Evolutionary conservation across 1,284 basidiomycete species (phyloP).

Genomic region (Cryptococcus sp.): DNA sequence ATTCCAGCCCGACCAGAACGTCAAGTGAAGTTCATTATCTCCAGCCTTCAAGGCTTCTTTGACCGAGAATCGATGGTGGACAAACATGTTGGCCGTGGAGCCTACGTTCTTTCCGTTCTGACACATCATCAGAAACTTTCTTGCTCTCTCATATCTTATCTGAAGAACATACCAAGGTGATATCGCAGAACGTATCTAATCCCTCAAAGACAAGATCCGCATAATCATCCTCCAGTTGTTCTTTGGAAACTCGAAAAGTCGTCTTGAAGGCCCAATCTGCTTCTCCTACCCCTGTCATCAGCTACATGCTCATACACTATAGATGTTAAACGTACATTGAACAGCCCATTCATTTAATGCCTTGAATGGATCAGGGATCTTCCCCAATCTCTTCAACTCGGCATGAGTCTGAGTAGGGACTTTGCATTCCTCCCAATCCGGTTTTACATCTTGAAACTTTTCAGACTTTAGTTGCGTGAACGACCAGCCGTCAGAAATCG

Average conservation of each 20-base stretch:
- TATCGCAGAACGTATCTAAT: slow-evolving; percentile 74
- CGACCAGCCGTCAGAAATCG: slow-evolving; percentile 15
- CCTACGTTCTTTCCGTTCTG: slow-evolving; percentile 68
- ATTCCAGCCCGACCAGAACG: slow-evolving; percentile 70
- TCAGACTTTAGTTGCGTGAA: slow-evolving; percentile 25
- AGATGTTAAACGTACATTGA: slow-evolving; percentile 58
- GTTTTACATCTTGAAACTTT: slow-evolving; percentile 13
- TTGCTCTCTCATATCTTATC: too few species aligned
- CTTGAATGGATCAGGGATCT: slow-evolving; percentile 72
- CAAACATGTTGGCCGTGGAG: slow-evolving; percentile 67
- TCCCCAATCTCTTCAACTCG: slow-evolving; percentile 65
- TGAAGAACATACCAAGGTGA: slow-evolving; percentile 57
- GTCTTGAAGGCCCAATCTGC: slow-evolving; percentile 78
- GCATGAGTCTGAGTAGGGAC: slow-evolving; percentile 79
- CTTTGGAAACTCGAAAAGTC: slow-evolving; percentile 55
- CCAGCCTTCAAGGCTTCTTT: slow-evolving; percentile 57
- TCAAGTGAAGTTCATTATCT: slow-evolving; percentile 63
- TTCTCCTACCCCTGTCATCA: slow-evolving; percentile 72
- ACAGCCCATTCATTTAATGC: slow-evolving; percentile 79
- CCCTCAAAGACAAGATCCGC: slow-evolving; percentile 79
- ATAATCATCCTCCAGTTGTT: slow-evolving; percentile 48
- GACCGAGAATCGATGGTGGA: slow-evolving; percentile 60
- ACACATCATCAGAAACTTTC: background rate
- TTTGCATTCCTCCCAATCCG: slow-evolving; percentile 24
- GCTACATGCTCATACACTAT: background rate